A percentile compares a stretch with the other conserved stretches of the same genome.
phyloP scores from a whole-genome alignment of 805 yeast genomes.

The Metschnikowia gelsemii region DNA sequence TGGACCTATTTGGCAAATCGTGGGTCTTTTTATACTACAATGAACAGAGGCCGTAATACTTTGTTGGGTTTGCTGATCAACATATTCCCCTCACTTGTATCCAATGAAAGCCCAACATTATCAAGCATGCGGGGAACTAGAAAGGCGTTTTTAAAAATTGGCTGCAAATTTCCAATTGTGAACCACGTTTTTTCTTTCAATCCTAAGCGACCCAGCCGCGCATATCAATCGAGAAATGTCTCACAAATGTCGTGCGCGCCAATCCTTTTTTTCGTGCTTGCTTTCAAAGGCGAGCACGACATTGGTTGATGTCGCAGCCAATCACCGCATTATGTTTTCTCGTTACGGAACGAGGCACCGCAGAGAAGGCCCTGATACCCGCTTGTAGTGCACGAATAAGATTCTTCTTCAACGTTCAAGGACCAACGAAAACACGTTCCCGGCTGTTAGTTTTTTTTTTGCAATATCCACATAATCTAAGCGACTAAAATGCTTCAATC shows the following conservation, averaged over 20 bases:
- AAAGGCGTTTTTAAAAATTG: neutral
- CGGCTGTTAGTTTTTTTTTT: neutral
- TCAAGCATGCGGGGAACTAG: too few species aligned
- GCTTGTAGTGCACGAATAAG: conserved; percentile 4
- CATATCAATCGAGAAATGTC: conserved; percentile 9
- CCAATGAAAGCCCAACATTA: too few species aligned
- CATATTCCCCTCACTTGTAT: too few species aligned
- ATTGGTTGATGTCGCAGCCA: conserved; percentile 16
- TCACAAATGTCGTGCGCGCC: too few species aligned
- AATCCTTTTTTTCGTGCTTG: too few species aligned
- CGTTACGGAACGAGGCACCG: conserved; percentile 15
- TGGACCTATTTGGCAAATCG: too few species aligned
- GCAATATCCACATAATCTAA: neutral
- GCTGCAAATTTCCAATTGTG: neutral
- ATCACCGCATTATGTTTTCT: conserved; percentile 21
- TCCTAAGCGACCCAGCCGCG: neutral
- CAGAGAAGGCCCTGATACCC: neutral
- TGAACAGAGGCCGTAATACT: too few species aligned
- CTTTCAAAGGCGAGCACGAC: conserved; percentile 2
- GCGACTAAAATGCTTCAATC: conserved; percentile 14
- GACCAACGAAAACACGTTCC: neutral
- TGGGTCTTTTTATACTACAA: too few species aligned
- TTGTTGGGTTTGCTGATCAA: too few species aligned
- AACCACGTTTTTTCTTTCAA: neutral
- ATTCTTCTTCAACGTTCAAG: conserved; percentile 4